Percentiles rank a stretch among this genome's conserved stretches.
These are phyloP conservation scores for Hanseniaspora clermontiae DNA, from an alignment of 805 yeast species.

Conservation along the genomic window DNA sequence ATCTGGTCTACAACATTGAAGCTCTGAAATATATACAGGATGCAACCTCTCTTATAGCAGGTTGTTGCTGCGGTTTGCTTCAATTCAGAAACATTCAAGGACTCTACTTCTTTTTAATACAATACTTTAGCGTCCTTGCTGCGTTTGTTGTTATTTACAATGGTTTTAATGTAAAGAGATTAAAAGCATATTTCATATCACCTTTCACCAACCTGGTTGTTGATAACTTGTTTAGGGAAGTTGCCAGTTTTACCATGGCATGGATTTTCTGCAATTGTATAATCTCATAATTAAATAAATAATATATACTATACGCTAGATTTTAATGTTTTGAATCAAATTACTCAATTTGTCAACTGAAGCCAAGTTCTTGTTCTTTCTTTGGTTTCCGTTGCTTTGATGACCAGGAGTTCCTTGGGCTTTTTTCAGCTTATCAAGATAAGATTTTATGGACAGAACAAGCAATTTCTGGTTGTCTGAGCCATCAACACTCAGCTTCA, in stretches of 20 bases:
- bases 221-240: conserved; percentile 35
- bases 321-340: conserved; percentile 17
- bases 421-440: conserved; percentile 47
- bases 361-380: conserved; percentile 26
- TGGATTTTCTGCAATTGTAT: conserved; percentile 47
- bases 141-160: conserved; percentile 28
- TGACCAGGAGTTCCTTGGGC: neutral
- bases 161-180: conserved; percentile 23
- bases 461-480: conserved; percentile 57
- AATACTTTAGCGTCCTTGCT: conserved; percentile 27
- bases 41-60: conserved; percentile 37
- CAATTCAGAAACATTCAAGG: conserved; percentile 40
- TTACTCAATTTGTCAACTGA: conserved; percentile 29
- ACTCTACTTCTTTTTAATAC: conserved; percentile 32
- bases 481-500: conserved; percentile 50
- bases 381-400: neutral
- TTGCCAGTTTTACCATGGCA: conserved; percentile 43
- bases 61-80: conserved; percentile 44
- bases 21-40: conserved; percentile 30
- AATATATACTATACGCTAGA: neutral
- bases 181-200: conserved; percentile 27
- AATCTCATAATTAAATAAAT: conserved; percentile 23
- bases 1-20: conserved; percentile 19
- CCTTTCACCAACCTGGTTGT: conserved; percentile 33
- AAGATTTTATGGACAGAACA: conserved; percentile 65